Evolutionary conservation across 1,139 yeast species (phyloP), one percentile per base, ranked within the genome.

Genomic region (Sugiyamaella pinicola): DNA sequence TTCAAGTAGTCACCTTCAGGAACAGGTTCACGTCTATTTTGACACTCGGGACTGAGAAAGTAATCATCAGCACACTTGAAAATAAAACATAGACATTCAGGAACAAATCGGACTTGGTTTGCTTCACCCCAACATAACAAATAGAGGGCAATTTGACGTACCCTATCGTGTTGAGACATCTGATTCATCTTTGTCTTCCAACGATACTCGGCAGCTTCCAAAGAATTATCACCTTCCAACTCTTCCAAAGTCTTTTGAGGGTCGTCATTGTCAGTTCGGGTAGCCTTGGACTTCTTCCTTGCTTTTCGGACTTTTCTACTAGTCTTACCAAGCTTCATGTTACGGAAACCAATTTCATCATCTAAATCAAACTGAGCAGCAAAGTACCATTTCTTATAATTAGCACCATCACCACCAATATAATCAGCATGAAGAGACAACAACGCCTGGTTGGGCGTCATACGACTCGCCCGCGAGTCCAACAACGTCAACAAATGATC

Each of bases 51-150:
- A 56, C 96, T 88, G 61, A 81, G 73, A 70, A 87, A 79, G 75
- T 90, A 87, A 71, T 93, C 99, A 64, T 78, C 81, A 49, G 97
- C 96, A 68, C 96, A 86, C 76, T 93, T 91, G 79, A 83, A 93
- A 65, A 95, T 84, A 78, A 86, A 93, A 77, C 97, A 90, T 61
- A 91, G 75, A 71, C 88, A 80, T 75, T 93, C 99, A 12, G 99
- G 90, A 53, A 93, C 84, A 73, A 91, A 95, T 70, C 99, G 83
- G 57, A 93, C 91, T 76, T 93, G 98, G 74, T 91, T 91, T 41
- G 98, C 96, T 75, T 93, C 99, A 71, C 99, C 99, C 99, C 99
- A 93, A 64, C 90, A 79, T 67, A 91, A 79, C 64, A 93, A 77
- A 75, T 89, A 93, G 58, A 93, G 80, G 6, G 98, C 93, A 59